These are phyloP conservation scores for Kodamaea neixiangensis DNA, from an alignment of 805 yeast species.

Conservation along the genomic window DNA sequence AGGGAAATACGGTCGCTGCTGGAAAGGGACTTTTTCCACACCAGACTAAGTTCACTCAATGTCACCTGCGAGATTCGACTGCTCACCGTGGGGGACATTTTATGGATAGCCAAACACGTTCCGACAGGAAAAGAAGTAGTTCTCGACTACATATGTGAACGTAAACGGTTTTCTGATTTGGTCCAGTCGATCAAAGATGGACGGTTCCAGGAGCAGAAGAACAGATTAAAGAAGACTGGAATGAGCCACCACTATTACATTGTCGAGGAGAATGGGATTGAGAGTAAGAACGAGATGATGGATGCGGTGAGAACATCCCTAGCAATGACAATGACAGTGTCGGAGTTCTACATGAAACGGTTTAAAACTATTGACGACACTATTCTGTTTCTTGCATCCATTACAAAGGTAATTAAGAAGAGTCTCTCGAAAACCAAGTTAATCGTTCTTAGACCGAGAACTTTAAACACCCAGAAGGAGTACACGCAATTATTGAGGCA, in stretches of 20 bases:
- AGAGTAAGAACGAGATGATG: constrained; percentile 43
- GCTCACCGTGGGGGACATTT: constrained; percentile 80
- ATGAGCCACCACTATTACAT: constrained; percentile 69
- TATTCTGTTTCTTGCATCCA: constrained; percentile 53
- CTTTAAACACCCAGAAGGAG: constrained; percentile 51
- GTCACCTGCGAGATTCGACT: constrained; percentile 54
- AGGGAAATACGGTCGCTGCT: constrained; percentile 72
- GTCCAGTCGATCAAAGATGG: constrained; percentile 84
- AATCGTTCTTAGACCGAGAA: constrained; percentile 53
- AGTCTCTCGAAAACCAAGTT: constrained; percentile 35
- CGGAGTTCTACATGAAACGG: constrained; percentile 65
- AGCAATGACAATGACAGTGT: constrained; percentile 64
- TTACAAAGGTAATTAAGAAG: constrained; percentile 47
- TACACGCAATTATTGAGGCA: constrained; percentile 41
- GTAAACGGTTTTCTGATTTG: constrained; percentile 88
- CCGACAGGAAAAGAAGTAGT: constrained; percentile 61
- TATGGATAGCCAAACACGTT: constrained; percentile 82
- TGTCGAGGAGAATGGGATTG: constrained; percentile 68
- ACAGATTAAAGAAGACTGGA: constrained; percentile 69
- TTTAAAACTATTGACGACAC: constrained; percentile 78
- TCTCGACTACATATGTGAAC: constrained; percentile 80
- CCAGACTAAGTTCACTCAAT: constrained; percentile 50
- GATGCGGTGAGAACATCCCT: constrained; percentile 78
- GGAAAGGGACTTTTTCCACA: constrained; percentile 71
- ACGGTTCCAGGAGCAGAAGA: constrained; percentile 83